Evolutionary conservation across 164 flowering plant genomes (phyloP), one percentile per base, ranked within the genome.

Genomic region (Kalanchoe fedtschenkoi): DNA sequence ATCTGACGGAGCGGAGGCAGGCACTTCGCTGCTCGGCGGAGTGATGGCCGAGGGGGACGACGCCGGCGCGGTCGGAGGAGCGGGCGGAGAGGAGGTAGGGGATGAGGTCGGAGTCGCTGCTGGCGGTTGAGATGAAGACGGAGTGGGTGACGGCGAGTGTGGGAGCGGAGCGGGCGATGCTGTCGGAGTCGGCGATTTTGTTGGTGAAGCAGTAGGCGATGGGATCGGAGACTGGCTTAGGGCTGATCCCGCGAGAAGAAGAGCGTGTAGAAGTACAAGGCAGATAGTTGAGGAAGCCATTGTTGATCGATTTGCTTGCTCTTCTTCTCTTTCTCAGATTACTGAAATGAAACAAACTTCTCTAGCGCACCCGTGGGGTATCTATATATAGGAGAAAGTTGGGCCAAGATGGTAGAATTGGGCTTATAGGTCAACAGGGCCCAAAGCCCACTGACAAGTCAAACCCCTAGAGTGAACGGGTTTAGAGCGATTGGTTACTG

Each of bases 241-340:
- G 32, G 56, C 3, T 51, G 56, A 51, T 51, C 56, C 56, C 9
- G 32, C 56, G 56, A 51, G 56, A 26, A 51, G 56, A 51, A 51
- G n/a, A 51, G 56, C 56, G 0, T 3, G 14, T 3, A 51, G 17
- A 51, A 51, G 32, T 11, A 6, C 32, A 17, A 51, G 32, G 56
- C 8, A 26, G 28, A 51, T 26, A 5, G 33, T 22, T 26, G 56
- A 13, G 32, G n/a, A 26, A 51, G 28, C 32, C 56, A 51, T 51
- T 51, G 30, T 11, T 11, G 28, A 4, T 51, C 4, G 32, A 11
- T 51, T 13, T 11, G 1, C 15, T 17, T 51, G 32, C 56, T 51
- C 56, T n/a, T 51, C 32, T 37, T 51, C 56, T 43, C 51, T 43
- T n/a, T 6, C 22, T 37, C 39, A 37, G 39, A 37, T 37, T 15